phyloP scores from a whole-genome alignment of 768 basidiomycete genomes.

The Mycena maculata region DNA sequence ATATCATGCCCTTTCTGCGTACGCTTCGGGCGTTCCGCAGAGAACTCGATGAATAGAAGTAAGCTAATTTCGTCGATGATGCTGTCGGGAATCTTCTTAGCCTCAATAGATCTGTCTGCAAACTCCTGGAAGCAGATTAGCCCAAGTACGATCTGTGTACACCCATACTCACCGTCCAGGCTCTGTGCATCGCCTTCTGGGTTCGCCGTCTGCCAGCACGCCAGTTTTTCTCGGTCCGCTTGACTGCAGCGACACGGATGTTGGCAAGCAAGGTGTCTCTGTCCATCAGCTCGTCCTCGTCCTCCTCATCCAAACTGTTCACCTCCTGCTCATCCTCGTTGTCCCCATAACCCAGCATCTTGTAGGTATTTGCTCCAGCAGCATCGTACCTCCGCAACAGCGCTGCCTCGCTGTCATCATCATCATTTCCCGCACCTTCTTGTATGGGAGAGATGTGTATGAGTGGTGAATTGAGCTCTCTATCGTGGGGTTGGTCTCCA shows the following conservation, averaged over 20 bases:
- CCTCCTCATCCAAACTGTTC: no score
- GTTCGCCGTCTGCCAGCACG: constrained; percentile 30
- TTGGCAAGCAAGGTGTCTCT: neutral
- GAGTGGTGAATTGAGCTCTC: no score
- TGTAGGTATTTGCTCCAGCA: no score
- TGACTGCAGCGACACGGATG: constrained; percentile 17
- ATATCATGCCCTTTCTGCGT: constrained; percentile 33
- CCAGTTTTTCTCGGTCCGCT: constrained; percentile 26
- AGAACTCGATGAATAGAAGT: constrained; percentile 31
- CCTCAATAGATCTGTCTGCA: neutral
- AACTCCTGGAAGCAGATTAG: constrained; percentile 14
- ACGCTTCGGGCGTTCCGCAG: constrained; percentile 29
- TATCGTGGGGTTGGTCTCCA: no score
- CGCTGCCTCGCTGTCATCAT: no score
- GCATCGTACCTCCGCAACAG: no score
- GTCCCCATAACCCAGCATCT: no score
- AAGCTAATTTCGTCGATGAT: constrained; percentile 38
- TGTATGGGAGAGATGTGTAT: no score
- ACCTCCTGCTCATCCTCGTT: no score
- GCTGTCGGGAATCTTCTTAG: constrained; percentile 20
- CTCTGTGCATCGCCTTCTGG: constrained; percentile 19
- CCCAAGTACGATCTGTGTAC: neutral
- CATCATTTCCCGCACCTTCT: no score
- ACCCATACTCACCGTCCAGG: constrained; percentile 27
- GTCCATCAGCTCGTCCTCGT: no score